Base-by-base conservation (phyloP, 2,329 filamentous ascomycete species). In the Phoma sp. region DNA sequence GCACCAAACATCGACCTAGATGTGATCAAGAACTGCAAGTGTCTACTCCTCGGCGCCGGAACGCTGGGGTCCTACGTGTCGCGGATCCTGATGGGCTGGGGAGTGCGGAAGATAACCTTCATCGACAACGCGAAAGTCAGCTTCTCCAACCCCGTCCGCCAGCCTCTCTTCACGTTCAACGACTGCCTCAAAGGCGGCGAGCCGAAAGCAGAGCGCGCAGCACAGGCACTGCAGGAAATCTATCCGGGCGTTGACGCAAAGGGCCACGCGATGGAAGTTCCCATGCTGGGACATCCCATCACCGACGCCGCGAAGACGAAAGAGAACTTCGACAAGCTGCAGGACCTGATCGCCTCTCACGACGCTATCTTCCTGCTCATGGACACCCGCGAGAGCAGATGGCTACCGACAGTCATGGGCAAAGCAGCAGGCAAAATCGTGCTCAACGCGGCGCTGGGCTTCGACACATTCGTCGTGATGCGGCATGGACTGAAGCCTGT, bases 381-480 rank as follows among this genome's bases (percentile, higher is more conserved):
- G 91, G 93, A 98, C 67, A 96, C 92, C 8, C 83, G 95, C 58
- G 95, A 99, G 76, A 95, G 91, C 41, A 83, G 95, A 61, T 99
- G 95, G 95, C 80, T 99, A 36, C 95, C 95, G 1, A 98, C 93
- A 0, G 86, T 99, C 13, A 96, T 99, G 88, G 93, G 89, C 36
- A 99, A 98, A 75, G 88, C 93, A 3, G 85, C 88, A 2, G 90
- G 89, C 30, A 99, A 99, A 78, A 91, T 98, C 59, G 93, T 99
- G 23, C 89, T 99, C 84, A 99, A 98, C 73, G 92, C 93, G 7
- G 95, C 95, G 1, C 82, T 99, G 3, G 95, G 95, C 0, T 99
- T 99, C 69, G 95, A 99, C 75, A 95, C 92, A 0, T 99, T 91
- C 67, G 92, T 99, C 2, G 92, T 96, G 32, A 98, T 99, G 95